phyloP scores from a whole-genome alignment of 768 basidiomycete genomes.

The Gloeophyllum trabeum region DNA sequence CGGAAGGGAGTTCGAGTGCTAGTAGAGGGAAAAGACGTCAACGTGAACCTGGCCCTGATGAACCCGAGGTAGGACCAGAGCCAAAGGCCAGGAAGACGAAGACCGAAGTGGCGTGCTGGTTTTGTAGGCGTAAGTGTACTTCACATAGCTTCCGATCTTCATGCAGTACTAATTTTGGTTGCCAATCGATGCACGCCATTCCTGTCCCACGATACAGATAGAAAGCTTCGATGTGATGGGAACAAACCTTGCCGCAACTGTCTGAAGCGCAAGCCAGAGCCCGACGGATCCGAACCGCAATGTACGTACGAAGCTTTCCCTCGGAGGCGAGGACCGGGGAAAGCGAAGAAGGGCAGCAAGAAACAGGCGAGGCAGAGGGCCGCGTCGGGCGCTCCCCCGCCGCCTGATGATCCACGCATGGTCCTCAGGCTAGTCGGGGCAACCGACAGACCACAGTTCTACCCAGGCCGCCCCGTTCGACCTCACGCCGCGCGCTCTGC shows the following conservation, averaged over 20 bases:
- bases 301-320: constrained; percentile 43
- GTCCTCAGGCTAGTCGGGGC: too few relatives aligned
- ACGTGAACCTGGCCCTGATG: too few relatives aligned
- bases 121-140: constrained; percentile 53
- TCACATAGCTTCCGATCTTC: background rate
- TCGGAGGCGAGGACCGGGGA: constrained; percentile 64
- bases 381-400: too few relatives aligned
- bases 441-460: too few relatives aligned
- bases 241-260: constrained; percentile 59
- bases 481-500: too few relatives aligned
- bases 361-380: constrained; percentile 1
- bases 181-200: constrained; percentile 1
- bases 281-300: too few relatives aligned
- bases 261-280: constrained; percentile 28
- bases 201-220: constrained; percentile 28
- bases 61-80: constrained; percentile 1
- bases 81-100: constrained; percentile 22
- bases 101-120: constrained; percentile 61
- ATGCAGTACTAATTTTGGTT: background rate
- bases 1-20: too few relatives aligned
- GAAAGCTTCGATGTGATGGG: constrained; percentile 71
- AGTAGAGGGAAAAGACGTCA: too few relatives aligned
- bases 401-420: too few relatives aligned
- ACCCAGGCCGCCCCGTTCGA: too few relatives aligned
- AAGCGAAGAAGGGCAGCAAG: constrained; percentile 48